Conservation (phyloP, 352 stramenopile genomes). For the Phytophthora litchii region DNA sequence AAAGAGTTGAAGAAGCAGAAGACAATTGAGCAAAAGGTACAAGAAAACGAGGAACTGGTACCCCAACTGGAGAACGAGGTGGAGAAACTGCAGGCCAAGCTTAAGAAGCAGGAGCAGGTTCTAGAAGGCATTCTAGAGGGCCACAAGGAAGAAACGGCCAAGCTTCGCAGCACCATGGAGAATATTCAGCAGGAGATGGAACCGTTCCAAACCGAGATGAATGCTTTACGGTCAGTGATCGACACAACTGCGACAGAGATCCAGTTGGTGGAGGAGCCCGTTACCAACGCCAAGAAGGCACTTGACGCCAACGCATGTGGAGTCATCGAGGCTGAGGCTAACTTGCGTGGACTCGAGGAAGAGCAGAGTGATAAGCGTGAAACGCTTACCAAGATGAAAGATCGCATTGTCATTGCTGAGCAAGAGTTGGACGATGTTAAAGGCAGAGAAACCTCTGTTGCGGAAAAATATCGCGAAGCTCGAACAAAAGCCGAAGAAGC, state of each 20-base stretch:
- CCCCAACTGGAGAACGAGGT: conserved; percentile 89
- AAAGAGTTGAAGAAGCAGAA: conserved; percentile 93
- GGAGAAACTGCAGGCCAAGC: conserved; percentile 64
- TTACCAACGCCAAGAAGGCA: conserved; percentile 82
- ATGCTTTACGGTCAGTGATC: conserved; percentile 75
- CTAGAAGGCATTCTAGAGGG: conserved; percentile 84
- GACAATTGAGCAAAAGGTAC: conserved; percentile 76
- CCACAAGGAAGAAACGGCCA: conserved; percentile 77
- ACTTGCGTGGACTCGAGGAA: conserved; percentile 62
- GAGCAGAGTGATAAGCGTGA: conserved; percentile 62
- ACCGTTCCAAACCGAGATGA: conserved; percentile 73
- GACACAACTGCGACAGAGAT: conserved; percentile 85
- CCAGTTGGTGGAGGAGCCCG: conserved; percentile 70
- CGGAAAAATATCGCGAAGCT: conserved; percentile 66
- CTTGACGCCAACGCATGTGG: conserved; percentile 66
- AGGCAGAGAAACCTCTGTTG: conserved; percentile 49
- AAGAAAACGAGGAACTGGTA: conserved; percentile 89
- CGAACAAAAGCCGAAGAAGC: conserved; percentile 84
- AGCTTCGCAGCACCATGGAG: conserved; percentile 80
- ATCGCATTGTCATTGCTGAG: conserved; percentile 78
- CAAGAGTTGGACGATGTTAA: conserved; percentile 76
- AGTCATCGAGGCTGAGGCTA: conserved; percentile 61
- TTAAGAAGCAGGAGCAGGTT: conserved; percentile 89
- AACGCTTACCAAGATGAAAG: conserved; percentile 74
- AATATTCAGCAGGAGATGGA: conserved; percentile 80